These are phyloP conservation scores for Emmonsiellopsis sp. DNA, from an alignment of 2,329 filamentous ascomycete species.

Conservation along the genomic window DNA sequence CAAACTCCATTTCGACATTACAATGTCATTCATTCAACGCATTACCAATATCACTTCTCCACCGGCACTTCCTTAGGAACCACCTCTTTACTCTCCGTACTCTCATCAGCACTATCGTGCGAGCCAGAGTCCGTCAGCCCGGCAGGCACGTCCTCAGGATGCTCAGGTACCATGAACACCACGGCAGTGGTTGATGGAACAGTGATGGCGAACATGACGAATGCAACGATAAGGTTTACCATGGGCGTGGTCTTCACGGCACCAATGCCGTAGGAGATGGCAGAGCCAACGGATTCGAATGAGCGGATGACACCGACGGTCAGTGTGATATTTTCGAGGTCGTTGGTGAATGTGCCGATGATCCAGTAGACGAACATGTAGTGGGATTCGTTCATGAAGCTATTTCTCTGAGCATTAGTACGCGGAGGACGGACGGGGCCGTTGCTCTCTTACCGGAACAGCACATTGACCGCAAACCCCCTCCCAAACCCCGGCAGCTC, in stretches of 20 bases:
- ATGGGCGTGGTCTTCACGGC: constrained; percentile 39
- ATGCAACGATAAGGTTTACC: constrained; percentile 41
- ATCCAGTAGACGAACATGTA: constrained; percentile 46
- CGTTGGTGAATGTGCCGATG: constrained; percentile 42
- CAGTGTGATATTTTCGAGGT: constrained; percentile 44
- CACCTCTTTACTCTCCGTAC: neutral
- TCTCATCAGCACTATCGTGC: neutral
- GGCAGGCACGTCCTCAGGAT: neutral
- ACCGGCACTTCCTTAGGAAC: too few relatives aligned
- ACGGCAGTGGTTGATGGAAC: constrained; percentile 1
- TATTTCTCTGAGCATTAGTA: neutral
- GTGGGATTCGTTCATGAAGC: constrained; percentile 44
- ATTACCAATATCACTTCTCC: too few relatives aligned
- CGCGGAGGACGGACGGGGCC: neutral
- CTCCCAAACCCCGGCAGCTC: constrained; percentile 36
- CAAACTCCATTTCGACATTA: too few relatives aligned
- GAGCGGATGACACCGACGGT: constrained; percentile 41
- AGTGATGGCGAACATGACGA: constrained; percentile 39
- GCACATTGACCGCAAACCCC: constrained; percentile 40
- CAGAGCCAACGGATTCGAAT: constrained; percentile 42
- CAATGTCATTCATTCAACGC: too few relatives aligned
- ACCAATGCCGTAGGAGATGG: constrained; percentile 41
- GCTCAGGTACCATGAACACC: constrained; percentile 8
- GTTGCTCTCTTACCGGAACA: constrained; percentile 30
- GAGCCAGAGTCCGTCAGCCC: neutral